A percentile compares a stretch with the other conserved stretches of the same genome.
These are phyloP conservation scores for Metarhizium guizhouense DNA, from an alignment of 2,329 filamentous ascomycete species.

Conservation along the genomic window DNA sequence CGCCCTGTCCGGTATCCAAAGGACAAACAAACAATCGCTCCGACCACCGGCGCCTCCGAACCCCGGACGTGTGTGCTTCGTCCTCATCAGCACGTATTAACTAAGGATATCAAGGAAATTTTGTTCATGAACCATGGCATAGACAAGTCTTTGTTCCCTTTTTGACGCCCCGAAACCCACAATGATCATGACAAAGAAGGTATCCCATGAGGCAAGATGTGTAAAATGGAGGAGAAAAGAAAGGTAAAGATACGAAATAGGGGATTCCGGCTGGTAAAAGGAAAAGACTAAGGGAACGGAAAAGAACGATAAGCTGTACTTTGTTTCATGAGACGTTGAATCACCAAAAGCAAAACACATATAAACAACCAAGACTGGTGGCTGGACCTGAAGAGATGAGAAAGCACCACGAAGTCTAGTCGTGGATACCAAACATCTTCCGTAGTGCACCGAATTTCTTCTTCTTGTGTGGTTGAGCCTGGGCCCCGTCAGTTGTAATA, in stretches of 20 bases:
- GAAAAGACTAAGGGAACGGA: not conserved
- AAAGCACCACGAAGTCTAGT: slow-evolving; percentile 22
- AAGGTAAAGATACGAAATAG: not conserved
- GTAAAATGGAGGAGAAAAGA: not conserved
- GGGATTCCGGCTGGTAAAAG: not conserved
- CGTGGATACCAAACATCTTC: slow-evolving; percentile 50
- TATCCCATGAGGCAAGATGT: not conserved
- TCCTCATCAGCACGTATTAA: not conserved
- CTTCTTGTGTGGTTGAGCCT: slow-evolving; percentile 29
- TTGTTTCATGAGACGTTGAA: not conserved
- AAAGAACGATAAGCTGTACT: not conserved
- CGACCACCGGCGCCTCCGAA: not conserved
- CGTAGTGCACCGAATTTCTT: slow-evolving; percentile 63
- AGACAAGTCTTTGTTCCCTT: not conserved
- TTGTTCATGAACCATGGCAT: not conserved
- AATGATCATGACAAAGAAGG: not conserved
- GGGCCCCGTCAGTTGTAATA: not conserved
- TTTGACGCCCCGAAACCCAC: not conserved
- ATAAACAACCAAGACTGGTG: not conserved
- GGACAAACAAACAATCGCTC: not conserved
- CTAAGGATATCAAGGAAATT: not conserved
- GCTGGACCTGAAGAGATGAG: slow-evolving; percentile 3
- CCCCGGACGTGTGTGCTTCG: not conserved
- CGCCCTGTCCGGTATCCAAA: not conserved
- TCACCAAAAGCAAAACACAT: not conserved